Base-by-base conservation (phyloP, 164 flowering plant genomes). In the Stephania japonica region DNA sequence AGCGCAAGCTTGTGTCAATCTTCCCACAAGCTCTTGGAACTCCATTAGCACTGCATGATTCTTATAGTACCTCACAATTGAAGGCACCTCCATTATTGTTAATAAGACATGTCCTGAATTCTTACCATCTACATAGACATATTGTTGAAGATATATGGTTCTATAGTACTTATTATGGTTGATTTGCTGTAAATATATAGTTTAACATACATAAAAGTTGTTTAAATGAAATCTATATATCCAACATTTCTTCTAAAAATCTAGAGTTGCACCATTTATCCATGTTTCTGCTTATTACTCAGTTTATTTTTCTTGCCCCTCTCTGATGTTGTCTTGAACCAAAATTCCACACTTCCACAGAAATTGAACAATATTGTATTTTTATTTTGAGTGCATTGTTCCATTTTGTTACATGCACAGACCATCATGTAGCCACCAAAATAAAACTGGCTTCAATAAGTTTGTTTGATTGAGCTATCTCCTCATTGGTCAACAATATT, bases 11-110 rank as follows among this genome's bases (percentile, higher is more conserved):
- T 92, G 99, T 62, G 43, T 70, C 19, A 75, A 49, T 21, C 44
- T 91, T 70, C 95, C 95, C 49, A 44, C 86, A 6, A 75, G 80
- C 21, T 83, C 84, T 14, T 88, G 97, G 92, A 91, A 96, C 81
- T 89, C 97, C 65, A 21, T 59, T 18, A 59, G 9, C 64, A 59
- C 24, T 59, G 23, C 64, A 59, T 59, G n/a, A 59, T 59, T 59
- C 64, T 18, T 24, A 59, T 3, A n/a, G 7, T 59, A 59, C 23
- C 64, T 59, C 8, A 9, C 64, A 19, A 59, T 59, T 11, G 21
- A 19, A 59, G 7, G 64, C 64, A 32, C 1, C 23, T 6, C 7
- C 64, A 59, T 59, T 59, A 59, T 18, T 59, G 64, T 8, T 59
- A n/a, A 21, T 59, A 59, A 59, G 64, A n/a, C 21, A 59, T 59